phyloP scores from a whole-genome alignment of 2,329 filamentous ascomycete genomes.

The Penicillium sp. region DNA sequence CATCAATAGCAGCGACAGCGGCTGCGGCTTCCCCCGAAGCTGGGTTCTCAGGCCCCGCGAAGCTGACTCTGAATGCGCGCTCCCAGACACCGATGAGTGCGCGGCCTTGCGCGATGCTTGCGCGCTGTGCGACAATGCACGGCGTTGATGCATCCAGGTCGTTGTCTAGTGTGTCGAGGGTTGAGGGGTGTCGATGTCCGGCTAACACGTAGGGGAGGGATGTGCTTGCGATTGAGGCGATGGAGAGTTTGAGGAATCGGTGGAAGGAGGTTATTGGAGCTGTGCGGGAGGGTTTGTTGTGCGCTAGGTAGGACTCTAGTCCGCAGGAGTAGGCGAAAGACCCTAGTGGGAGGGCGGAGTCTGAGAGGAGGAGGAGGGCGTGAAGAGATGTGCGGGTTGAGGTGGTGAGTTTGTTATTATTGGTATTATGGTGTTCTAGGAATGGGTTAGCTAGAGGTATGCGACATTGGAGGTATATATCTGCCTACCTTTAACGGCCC shows the following conservation, averaged over 20 bases:
- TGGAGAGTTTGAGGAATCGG: slow-evolving; percentile 57
- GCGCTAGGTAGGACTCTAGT: slow-evolving; percentile 64
- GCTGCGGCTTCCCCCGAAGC: slow-evolving; percentile 18
- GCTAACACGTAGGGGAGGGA: slow-evolving; percentile 61
- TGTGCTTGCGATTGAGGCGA: slow-evolving; percentile 58
- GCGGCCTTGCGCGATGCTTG: slow-evolving; percentile 60
- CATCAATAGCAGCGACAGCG: slow-evolving; percentile 34
- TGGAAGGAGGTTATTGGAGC: slow-evolving; percentile 49
- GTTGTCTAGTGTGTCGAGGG: slow-evolving; percentile 57
- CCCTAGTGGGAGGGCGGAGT: slow-evolving; percentile 63
- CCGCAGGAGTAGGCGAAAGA: slow-evolving; percentile 67
- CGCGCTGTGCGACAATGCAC: slow-evolving; percentile 62
- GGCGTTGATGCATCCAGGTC: slow-evolving; percentile 63
- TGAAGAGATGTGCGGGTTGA: slow-evolving; percentile 41
- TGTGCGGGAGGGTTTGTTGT: slow-evolving; percentile 47
- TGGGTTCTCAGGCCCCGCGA: slow-evolving; percentile 18
- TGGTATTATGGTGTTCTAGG: slow-evolving; percentile 5
- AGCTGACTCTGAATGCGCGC: slow-evolving; percentile 48
- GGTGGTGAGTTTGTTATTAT: slow-evolving; percentile 10
- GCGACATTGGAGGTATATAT: not conserved
- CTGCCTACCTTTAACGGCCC: slow-evolving; percentile 11
- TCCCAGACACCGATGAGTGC: slow-evolving; percentile 63
- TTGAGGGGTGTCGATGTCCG: slow-evolving; percentile 52
- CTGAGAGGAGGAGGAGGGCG: slow-evolving; percentile 60
- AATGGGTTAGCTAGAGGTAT: slow-evolving; percentile 1